Percentiles rank a stretch among this genome's conserved stretches.
Conservation (phyloP, 1,284 basidiomycete species). For the Neonothopanus nambi region DNA sequence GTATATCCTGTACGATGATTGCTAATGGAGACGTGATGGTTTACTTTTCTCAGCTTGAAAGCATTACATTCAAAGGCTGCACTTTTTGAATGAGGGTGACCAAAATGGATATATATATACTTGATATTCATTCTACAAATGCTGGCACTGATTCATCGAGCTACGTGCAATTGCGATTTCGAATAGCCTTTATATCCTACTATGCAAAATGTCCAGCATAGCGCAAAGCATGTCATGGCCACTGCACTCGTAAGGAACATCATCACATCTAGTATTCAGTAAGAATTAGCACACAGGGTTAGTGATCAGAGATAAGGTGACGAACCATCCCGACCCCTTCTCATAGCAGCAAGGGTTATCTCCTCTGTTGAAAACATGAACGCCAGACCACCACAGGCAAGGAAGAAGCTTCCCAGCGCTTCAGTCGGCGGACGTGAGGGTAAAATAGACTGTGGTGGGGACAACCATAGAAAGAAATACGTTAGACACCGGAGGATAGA, state of each 20-base stretch:
- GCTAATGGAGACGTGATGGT: too few species aligned
- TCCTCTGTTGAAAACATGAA: conserved; percentile 95
- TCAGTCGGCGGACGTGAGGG: conserved; percentile 96
- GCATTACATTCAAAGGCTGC: too few species aligned
- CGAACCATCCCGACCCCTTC: conserved; percentile 83
- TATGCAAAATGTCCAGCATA: conserved; percentile 76
- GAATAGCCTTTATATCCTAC: conserved; percentile 82
- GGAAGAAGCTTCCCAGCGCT: conserved; percentile 84
- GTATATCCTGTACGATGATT: too few species aligned
- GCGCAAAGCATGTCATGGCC: conserved; percentile 80
- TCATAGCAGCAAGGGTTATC: conserved; percentile 89
- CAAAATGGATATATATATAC: too few species aligned
- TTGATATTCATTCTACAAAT: too few species aligned
- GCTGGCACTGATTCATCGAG: too few species aligned
- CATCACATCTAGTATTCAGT: conserved; percentile 62
- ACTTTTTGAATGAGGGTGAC: too few species aligned
- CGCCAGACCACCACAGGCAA: conserved; percentile 85
- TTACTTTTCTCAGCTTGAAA: too few species aligned
- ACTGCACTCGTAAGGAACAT: conserved; percentile 82
- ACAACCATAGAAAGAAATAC: conserved; percentile 93
- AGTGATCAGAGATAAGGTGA: conserved; percentile 15
- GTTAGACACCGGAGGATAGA: conserved; percentile 80
- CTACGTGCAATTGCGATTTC: too few species aligned
- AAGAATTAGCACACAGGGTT: conserved; percentile 1
- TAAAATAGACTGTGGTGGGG: conserved; percentile 71